Base-by-base conservation (phyloP, 352 stramenopile species). In the Phytophthora pisi region DNA sequence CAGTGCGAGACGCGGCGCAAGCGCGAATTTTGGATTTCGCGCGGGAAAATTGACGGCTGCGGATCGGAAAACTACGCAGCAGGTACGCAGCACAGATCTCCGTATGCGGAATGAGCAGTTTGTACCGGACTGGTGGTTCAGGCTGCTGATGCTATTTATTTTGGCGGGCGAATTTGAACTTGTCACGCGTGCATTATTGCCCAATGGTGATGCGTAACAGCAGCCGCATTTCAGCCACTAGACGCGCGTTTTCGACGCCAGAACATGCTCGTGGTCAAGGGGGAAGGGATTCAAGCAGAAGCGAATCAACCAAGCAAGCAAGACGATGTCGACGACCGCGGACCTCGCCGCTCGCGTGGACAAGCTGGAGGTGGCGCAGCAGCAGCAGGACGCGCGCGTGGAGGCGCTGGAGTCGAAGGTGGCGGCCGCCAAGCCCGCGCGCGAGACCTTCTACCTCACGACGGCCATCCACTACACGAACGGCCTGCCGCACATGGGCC, bases 401-500 rank as follows among this genome's bases (percentile, higher is more conserved):
- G 26, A 71, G 34, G 24, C 62, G 40, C 40, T 74, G 46, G 71
- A 86, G 62, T 63, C 68, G 50, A 65, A 88, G 57, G 42, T 81
- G 30, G 66, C 78, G 42, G 72, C 61, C 7, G 71, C 66, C 23
- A 84, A 80, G 63, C 31, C 55, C 10, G 54, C 78, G 53, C 70
- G 68, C 28, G 84, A 93, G 73, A 83, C 75, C 4, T 99, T 98
- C 79, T 99, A 99, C 84, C 78, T 99, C 53, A 99, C 97, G 61
- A 99, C 97, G 31, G 97, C 97, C 53, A 99, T 99, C 82, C 98
- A 99, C 81, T 99, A 99, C 86, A 99, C 97, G 51, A 99, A 99
- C 61, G 90, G 89, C 3, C 51, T 77, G 55, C 94, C 97, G 59
- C 97, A 99, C 82, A 99, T 99, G 86, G 98, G 98, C 40, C 97